Conservation (phyloP, 768 basidiomycete genomes). For the Jaapia argillacea region DNA sequence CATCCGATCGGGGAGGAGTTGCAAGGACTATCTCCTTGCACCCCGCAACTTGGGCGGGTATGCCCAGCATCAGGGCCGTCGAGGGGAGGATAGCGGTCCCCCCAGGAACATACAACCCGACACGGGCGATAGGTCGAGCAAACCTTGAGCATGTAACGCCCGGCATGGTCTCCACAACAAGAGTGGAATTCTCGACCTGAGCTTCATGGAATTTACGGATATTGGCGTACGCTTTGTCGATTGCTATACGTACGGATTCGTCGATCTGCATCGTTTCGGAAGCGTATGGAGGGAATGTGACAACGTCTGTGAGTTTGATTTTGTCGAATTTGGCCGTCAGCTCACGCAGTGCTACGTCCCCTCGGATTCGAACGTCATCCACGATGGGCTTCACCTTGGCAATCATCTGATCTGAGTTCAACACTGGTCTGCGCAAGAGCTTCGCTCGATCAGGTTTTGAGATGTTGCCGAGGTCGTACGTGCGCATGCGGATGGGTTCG, state of each 20-base stretch:
- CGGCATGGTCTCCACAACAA: constrained; percentile 94
- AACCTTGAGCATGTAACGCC: constrained; percentile 95
- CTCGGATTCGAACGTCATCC: constrained; percentile 69
- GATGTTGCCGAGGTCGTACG: constrained; percentile 42
- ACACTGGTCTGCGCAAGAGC: constrained; percentile 82
- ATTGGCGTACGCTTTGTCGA: constrained; percentile 86
- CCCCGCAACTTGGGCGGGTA: constrained; percentile 95
- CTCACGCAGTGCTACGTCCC: constrained; percentile 80
- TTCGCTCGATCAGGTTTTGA: constrained; percentile 45
- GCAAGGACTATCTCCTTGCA: constrained; percentile 89
- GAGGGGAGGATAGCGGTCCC: constrained; percentile 95
- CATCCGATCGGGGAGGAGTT: constrained; percentile 91
- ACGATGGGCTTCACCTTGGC: constrained; percentile 92
- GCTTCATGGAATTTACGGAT: constrained; percentile 88
- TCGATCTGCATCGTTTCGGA: constrained; percentile 52
- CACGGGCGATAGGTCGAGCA: constrained; percentile 88
- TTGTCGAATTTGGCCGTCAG: constrained; percentile 93
- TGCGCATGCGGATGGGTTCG: constrained; percentile 69
- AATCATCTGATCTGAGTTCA: constrained; percentile 85
- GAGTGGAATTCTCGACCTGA: constrained; percentile 58
- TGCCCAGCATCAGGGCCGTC: constrained; percentile 95
- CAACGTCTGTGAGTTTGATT: constrained; percentile 54
- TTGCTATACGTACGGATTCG: constrained; percentile 62
- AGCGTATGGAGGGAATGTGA: constrained; percentile 73
- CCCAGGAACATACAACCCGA: constrained; percentile 95